phyloP scores from a whole-genome alignment of 768 basidiomycete species.

The Leucocoprinus birnbaumii region DNA sequence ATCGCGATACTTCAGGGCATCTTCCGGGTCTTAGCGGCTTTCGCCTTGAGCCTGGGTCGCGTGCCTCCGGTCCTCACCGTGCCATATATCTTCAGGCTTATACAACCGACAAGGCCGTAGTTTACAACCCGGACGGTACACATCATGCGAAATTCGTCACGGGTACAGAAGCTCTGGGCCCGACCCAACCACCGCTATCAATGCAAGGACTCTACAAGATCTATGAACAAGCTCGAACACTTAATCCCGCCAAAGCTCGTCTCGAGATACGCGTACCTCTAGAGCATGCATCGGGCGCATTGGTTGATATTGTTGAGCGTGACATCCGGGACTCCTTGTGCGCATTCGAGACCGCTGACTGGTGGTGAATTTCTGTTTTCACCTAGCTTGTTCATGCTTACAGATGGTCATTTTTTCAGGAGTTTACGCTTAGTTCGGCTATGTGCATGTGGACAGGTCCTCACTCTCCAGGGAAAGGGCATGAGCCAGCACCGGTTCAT shows the following conservation, averaged over 20 bases:
- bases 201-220: neutral
- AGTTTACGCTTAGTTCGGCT: neutral
- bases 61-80: conserved; percentile 5
- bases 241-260: neutral
- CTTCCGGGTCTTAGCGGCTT: conserved; percentile 15
- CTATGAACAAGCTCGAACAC: neutral
- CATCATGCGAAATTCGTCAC: conserved; percentile 12
- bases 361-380: conserved; percentile 14
- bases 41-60: conserved; percentile 11
- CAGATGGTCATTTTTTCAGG: neutral
- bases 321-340: neutral
- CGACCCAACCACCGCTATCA: neutral
- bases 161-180: neutral
- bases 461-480: conserved; percentile 1
- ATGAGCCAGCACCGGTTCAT: too few species aligned
- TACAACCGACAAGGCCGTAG: conserved; percentile 17
- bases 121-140: conserved; percentile 8
- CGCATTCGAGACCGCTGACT: neutral
- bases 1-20: conserved; percentile 14
- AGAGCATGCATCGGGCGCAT: neutral
- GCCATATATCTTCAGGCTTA: conserved; percentile 16
- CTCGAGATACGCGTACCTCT: conserved; percentile 13
- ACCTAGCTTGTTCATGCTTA: neutral
- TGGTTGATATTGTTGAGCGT: neutral
- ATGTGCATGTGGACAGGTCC: neutral